A percentile compares a stretch with the other conserved stretches of the same genome.
Evolutionary conservation across 768 basidiomycete genomes (phyloP).

Genomic region (Mycena metata): DNA sequence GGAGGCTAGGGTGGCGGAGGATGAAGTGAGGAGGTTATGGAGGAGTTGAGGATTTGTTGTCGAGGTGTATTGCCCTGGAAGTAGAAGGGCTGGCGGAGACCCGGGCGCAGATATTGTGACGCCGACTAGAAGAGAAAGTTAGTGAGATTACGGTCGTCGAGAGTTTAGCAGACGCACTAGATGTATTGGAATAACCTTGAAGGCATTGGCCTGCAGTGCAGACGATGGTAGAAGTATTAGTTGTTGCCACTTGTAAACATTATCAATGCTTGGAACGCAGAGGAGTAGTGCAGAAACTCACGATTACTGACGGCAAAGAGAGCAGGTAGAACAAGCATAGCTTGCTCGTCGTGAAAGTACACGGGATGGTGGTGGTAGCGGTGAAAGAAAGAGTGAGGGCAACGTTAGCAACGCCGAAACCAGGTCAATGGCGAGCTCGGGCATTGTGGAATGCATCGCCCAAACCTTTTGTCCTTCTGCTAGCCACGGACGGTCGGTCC

Average conservation of each 20-base stretch:
- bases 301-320: conserved; percentile 31
- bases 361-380: conserved; percentile 33
- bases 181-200: conserved; percentile 73
- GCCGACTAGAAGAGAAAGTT: conserved; percentile 60
- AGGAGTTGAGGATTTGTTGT: conserved; percentile 71
- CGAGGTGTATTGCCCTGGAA: conserved; percentile 75
- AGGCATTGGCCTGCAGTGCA: conserved; percentile 83
- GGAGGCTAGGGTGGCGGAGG: conserved; percentile 62
- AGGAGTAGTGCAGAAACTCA: background rate
- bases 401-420: conserved; percentile 6
- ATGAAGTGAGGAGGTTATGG: conserved; percentile 67
- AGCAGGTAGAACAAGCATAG: conserved; percentile 22
- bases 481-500: conserved; percentile 2
- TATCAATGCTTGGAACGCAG: background rate
- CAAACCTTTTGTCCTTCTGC: conserved; percentile 26
- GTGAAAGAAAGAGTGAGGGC: conserved; percentile 21
- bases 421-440: conserved; percentile 24
- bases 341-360: conserved; percentile 23
- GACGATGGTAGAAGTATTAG: conserved; percentile 64
- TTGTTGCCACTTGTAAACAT: conserved; percentile 43
- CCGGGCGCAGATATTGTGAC: conserved; percentile 66
- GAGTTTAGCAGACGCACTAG: conserved; percentile 50
- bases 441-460: conserved; percentile 27
- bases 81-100: conserved; percentile 60
- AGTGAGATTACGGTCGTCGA: background rate